Evolutionary conservation across 768 basidiomycete genomes (phyloP), one percentile per base, ranked within the genome.

Genomic region (Brasilioporus rufonigricans): DNA sequence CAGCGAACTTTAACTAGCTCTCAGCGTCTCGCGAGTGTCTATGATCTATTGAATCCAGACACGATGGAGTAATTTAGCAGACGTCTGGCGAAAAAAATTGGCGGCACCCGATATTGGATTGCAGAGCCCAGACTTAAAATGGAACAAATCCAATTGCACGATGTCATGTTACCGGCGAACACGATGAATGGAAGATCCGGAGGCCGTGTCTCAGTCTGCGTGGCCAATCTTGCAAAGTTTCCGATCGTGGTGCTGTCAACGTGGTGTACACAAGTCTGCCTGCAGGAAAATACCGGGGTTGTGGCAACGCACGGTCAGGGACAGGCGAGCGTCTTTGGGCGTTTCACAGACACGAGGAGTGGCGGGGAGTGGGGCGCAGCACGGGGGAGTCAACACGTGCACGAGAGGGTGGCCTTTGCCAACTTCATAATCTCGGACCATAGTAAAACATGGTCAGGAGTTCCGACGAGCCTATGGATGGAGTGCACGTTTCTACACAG

Each of bases 221-320:
- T 65, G 52, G 45, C 50, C 36, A n/a, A 19, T 23, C 39, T 41
- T 32, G 56, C 21, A 31, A 50, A 21, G 46, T 53, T 49, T 51
- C 44, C 44, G 44, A 52, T 51, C 33, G 33, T 32, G 45, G 36
- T 21, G 47, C 27, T 50, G 49, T 33, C 53, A 36, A 47, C 58
- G 56, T 67, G 65, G 51, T 44, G n/a, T 50, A 59, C 59, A 57
- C 56, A 57, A 65, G 65, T 56, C 48, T 64, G 62, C 64, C 56
- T 65, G 64, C 65, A 64, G 65, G 64, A 54, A 23, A 53, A 46
- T 26, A 50, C 44, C 14, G 50, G 48, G 44, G 55, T 55, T 48
- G 52, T 54, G 49, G 36, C 44, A 33, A 56, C 31, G 40, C 54
- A 38, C 51, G 26, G n/a, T 51, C 54, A 61, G 61, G 61, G 57